These are phyloP conservation scores for Colletotrichum tanaceti DNA, from an alignment of 2,329 filamentous ascomycete species.

Conservation along the genomic window DNA sequence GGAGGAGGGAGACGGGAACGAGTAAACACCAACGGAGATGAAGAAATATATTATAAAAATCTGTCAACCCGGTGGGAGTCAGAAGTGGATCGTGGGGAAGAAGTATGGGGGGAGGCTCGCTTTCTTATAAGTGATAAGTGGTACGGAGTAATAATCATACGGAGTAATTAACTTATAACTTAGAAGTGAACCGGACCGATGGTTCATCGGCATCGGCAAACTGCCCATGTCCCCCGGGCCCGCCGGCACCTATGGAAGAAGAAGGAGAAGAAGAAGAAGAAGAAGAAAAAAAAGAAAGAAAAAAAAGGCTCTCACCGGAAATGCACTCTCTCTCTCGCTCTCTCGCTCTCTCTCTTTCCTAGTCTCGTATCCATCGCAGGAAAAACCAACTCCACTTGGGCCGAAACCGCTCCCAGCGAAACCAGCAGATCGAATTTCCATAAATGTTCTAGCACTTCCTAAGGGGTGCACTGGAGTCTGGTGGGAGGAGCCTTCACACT, in stretches of 20 bases:
- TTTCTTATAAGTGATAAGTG: conserved; percentile 38
- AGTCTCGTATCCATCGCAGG: conserved; percentile 33
- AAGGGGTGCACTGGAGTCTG: too few relatives aligned
- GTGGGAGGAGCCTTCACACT: not conserved
- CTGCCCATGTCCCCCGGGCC: conserved; percentile 16
- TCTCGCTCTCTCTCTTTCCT: too few relatives aligned
- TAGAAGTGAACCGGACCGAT: conserved; percentile 32
- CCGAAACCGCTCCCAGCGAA: conserved; percentile 33
- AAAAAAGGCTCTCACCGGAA: conserved; percentile 18
- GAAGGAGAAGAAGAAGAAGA: not conserved
- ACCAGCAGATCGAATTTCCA: conserved; percentile 37
- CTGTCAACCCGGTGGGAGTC: conserved; percentile 20
- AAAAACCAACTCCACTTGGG: conserved; percentile 31
- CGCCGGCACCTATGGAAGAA: conserved; percentile 11
- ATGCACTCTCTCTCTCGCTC: not conserved
- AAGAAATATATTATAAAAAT: conserved; percentile 11
- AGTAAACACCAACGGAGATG: too few relatives aligned
- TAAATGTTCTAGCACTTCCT: conserved; percentile 24
- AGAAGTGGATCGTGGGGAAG: conserved; percentile 33
- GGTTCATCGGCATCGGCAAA: conserved; percentile 30
- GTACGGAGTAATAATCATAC: too few relatives aligned
- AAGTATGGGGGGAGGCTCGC: conserved; percentile 32
- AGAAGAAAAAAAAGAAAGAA: too few relatives aligned
- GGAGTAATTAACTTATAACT: too few relatives aligned
- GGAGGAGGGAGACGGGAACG: not conserved